Conservation (phyloP, 768 basidiomycete genomes). For the Amanita inopinata region DNA sequence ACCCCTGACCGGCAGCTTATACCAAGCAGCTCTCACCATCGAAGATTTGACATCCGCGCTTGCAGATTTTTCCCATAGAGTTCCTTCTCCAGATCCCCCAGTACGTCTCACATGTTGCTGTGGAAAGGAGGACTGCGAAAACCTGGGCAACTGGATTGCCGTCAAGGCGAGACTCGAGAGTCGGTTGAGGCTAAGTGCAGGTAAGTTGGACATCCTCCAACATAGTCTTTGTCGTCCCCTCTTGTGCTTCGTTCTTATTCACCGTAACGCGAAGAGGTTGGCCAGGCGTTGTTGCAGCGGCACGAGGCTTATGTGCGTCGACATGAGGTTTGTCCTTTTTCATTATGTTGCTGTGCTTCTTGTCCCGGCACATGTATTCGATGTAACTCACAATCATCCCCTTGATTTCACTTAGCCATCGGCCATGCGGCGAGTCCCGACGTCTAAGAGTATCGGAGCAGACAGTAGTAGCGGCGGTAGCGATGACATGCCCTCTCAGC, state of each 20-base stretch:
- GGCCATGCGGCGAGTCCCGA: neutral
- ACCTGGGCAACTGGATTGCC: conserved; percentile 49
- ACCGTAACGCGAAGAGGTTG: conserved; percentile 52
- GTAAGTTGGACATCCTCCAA: conserved; percentile 35
- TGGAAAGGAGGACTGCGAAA: conserved; percentile 53
- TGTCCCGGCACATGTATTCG: too few relatives aligned
- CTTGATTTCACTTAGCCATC: conserved; percentile 3
- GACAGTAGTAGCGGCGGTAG: conserved; percentile 12
- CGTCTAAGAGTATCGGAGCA: conserved; percentile 2
- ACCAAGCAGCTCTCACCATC: conserved; percentile 51
- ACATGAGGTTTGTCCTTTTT: conserved; percentile 42
- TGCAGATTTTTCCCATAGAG: conserved; percentile 53
- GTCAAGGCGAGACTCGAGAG: conserved; percentile 67
- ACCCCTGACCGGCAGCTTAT: conserved; percentile 37
- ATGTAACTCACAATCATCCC: too few relatives aligned
- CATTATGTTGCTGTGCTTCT: neutral
- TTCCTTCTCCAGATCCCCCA: conserved; percentile 63
- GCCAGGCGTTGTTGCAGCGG: conserved; percentile 76
- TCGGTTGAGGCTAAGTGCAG: conserved; percentile 75
- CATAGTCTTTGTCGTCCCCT: neutral
- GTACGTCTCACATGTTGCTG: conserved; percentile 53
- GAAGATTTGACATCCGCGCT: conserved; percentile 74
- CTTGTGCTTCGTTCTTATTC: conserved; percentile 1
- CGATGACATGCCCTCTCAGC: conserved; percentile 16
- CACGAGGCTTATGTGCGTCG: conserved; percentile 81